phyloP scores from a whole-genome alignment of 345 rosid species.

The Corchorus olitorius region DNA sequence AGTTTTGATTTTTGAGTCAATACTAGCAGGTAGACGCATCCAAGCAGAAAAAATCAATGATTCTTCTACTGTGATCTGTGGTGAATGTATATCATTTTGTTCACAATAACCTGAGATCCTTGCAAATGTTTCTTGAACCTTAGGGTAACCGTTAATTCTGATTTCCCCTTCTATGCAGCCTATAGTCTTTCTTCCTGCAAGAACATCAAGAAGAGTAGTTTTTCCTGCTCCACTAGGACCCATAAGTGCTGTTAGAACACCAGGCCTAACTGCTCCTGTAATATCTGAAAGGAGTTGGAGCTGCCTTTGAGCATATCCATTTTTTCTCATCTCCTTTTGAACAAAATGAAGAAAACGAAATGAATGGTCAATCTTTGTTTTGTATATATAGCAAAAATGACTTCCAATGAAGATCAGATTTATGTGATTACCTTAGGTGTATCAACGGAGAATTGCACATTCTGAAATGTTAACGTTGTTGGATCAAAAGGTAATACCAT shows the following conservation, averaged over 20 bases:
- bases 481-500: slow-evolving; percentile 69
- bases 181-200: slow-evolving; percentile 78
- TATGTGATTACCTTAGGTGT: slow-evolving; percentile 56
- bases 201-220: slow-evolving; percentile 85
- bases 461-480: slow-evolving; percentile 51
- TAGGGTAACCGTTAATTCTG: slow-evolving; percentile 62
- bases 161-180: slow-evolving; percentile 77
- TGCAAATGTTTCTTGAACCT: slow-evolving; percentile 76
- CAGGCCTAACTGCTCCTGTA: slow-evolving; percentile 68
- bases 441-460: slow-evolving; percentile 55
- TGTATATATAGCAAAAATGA: no score
- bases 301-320: slow-evolving; percentile 46
- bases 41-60: slow-evolving; percentile 77
- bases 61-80: slow-evolving; percentile 72
- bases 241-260: slow-evolving; percentile 80
- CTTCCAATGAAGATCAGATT: no score
- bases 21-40: slow-evolving; percentile 68
- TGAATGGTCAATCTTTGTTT: no score
- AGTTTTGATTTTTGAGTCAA: slow-evolving; percentile 51
- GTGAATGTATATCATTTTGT: slow-evolving; percentile 81
- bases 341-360: no score
- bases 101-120: slow-evolving; percentile 88
- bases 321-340: slow-evolving; percentile 68
- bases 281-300: slow-evolving; percentile 65
- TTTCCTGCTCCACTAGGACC: slow-evolving; percentile 93